Evolutionary conservation across 129 eudicot genomes (phyloP), one percentile per base, ranked within the genome.

Genomic region (Oenanthe sinensis): DNA sequence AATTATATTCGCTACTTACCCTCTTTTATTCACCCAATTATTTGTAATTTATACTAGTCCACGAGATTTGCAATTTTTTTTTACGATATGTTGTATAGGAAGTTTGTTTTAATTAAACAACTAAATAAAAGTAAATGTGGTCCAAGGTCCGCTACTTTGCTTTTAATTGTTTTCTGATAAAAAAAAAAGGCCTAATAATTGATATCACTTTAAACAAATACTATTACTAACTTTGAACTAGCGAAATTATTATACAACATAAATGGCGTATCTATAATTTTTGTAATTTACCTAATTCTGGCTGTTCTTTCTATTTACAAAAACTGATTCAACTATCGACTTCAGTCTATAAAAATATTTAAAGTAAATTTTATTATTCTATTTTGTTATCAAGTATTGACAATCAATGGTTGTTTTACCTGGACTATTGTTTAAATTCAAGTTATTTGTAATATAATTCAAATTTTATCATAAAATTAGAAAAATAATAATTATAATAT

Each of bases 131-230:
- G 55, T 10, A 44, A 44, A 44, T 10, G 55, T 73, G 76, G 76
- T 44, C 76, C 76, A 73, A 33, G 76, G 76, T 44, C 76, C 76
- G 44, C 50, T 44, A 24, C 30, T 73, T 44, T 44, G 19, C 17
- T 73, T n/a, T 24, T 72, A 72, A 43, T 73, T n/a, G 10, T 73
- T 33, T 71, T 15, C 11, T 17, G 24, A 33, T 19, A 33, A 60
- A 55, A 13, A 55, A 13, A 24, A 50, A 60, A 60, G n/a, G 36
- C 3, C 33, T 60, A 60, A 71, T 71, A 39, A 71, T 37, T 14
- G 26, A 70, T 39, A 58, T 70, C 4, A 39, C 72, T 75, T 58
- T 82, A 58, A 13, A 58, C 67, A n/a, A 8, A 58, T 58, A n/a
- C n/a, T n/a, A 58, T 58, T 58, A n/a, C 67, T 28, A 6, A 54